Percentiles rank a stretch among this genome's conserved stretches.
These are phyloP conservation scores for Sporormia fimetaria DNA, from an alignment of 495 filamentous ascomycete genomes.

Conservation along the genomic window DNA sequence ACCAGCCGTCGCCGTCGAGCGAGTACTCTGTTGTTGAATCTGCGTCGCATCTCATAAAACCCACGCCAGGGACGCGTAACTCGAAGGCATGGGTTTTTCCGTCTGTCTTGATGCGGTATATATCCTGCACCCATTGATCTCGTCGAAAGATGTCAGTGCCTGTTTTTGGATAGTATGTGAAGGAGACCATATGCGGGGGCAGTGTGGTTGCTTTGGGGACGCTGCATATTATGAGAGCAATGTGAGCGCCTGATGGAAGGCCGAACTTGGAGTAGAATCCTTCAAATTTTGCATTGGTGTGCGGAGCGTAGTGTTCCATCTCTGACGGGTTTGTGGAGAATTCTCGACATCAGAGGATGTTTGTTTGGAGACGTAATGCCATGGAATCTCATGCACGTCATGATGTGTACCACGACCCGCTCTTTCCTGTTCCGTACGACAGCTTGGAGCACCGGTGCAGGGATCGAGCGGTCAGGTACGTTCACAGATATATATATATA, in stretches of 20 bases:
- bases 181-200: constrained; percentile 36
- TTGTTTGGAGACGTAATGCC: no score
- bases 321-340: no score
- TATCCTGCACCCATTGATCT: constrained; percentile 27
- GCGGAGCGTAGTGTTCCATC: constrained; percentile 33
- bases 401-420: no score
- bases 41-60: constrained; percentile 19
- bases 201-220: constrained; percentile 28
- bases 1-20: constrained; percentile 24
- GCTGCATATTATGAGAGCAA: constrained; percentile 31
- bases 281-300: constrained; percentile 34
- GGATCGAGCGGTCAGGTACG: no score
- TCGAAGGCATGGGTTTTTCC: constrained; percentile 25
- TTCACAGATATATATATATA: no score
- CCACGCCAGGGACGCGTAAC: constrained; percentile 27
- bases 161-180: constrained; percentile 35
- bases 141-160: constrained; percentile 27
- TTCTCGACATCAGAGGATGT: no score
- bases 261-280: constrained; percentile 39
- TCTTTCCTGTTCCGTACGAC: no score
- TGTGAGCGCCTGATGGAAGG: constrained; percentile 31
- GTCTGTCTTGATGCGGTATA: constrained; percentile 21
- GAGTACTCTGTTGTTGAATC: constrained; percentile 27
- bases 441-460: no score
- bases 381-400: no score